A percentile compares a stretch with the other conserved stretches of the same genome.
phyloP scores from a whole-genome alignment of 495 filamentous ascomycete genomes.

The Talaromyces ruber region DNA sequence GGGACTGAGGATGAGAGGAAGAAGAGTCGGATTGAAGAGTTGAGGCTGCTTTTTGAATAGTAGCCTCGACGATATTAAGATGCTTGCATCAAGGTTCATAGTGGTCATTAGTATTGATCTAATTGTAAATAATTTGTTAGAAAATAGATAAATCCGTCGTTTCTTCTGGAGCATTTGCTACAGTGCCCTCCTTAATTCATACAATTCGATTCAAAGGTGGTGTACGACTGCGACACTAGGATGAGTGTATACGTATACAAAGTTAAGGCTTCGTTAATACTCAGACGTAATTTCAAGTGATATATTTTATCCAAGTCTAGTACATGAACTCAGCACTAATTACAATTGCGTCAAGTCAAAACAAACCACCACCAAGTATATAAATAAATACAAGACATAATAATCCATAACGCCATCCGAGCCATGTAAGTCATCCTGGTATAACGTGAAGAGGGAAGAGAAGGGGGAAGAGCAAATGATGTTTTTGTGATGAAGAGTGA shows the following conservation, averaged over 20 bases:
- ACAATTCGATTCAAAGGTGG: too few species aligned
- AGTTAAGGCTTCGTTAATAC: too few species aligned
- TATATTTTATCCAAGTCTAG: slow-evolving; percentile 7
- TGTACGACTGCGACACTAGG: too few species aligned
- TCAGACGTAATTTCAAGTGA: too few species aligned
- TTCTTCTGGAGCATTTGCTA: too few species aligned
- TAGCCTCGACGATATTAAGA: neutral
- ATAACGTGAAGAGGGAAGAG: slow-evolving; percentile 6
- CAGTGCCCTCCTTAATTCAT: too few species aligned
- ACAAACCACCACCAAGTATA: slow-evolving; percentile 7
- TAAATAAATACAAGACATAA: slow-evolving; percentile 8
- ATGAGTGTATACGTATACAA: too few species aligned
- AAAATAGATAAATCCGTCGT: too few species aligned
- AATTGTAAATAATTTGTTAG: neutral
- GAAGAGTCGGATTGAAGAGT: slow-evolving; percentile 84
- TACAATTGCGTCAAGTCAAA: neutral
- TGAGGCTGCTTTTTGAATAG: slow-evolving; percentile 81
- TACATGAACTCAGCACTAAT: slow-evolving; percentile 3
- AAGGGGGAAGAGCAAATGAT: slow-evolving; percentile 7
- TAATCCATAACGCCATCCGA: slow-evolving; percentile 4
- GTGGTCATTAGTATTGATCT: too few species aligned
- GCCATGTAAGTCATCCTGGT: slow-evolving; percentile 1
- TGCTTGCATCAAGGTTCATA: too few species aligned
- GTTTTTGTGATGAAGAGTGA: neutral
- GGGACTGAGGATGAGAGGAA: slow-evolving; percentile 88